These are phyloP conservation scores for Penicillium ochrochloron DNA, from an alignment of 495 filamentous ascomycete genomes.

Conservation along the genomic window DNA sequence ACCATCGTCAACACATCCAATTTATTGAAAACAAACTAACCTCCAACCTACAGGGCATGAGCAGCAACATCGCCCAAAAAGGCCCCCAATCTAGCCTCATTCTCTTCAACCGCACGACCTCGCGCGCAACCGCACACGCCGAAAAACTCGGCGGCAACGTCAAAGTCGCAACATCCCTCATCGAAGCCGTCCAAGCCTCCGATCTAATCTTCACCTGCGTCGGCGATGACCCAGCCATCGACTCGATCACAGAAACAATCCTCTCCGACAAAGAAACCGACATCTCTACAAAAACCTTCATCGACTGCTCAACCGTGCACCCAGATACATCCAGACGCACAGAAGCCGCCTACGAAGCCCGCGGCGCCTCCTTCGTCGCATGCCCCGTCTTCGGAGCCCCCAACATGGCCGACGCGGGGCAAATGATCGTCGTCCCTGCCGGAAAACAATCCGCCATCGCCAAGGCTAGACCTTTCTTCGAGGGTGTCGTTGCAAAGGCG, in stretches of 20 bases:
- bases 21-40: not conserved
- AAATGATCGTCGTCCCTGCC: constrained; percentile 76
- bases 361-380: constrained; percentile 74
- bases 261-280: constrained; percentile 47
- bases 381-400: constrained; percentile 85
- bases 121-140: constrained; percentile 61
- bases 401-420: constrained; percentile 74
- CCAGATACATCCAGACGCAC: constrained; percentile 75
- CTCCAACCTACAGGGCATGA: constrained; percentile 69
- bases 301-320: constrained; percentile 89
- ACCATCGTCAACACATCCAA: constrained; percentile 4
- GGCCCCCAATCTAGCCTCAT: constrained; percentile 69
- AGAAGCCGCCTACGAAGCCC: constrained; percentile 56
- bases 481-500: constrained; percentile 73
- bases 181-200: constrained; percentile 66
- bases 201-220: constrained; percentile 87
- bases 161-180: constrained; percentile 61
- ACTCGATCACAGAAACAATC: constrained; percentile 55
- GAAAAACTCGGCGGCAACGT: constrained; percentile 60
- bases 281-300: constrained; percentile 49
- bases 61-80: constrained; percentile 79
- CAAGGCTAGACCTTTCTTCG: constrained; percentile 72
- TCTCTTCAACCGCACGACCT: constrained; percentile 77
- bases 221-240: constrained; percentile 76
- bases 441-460: constrained; percentile 65